phyloP scores from a whole-genome alignment of 768 basidiomycete genomes.

The Mycena epipterygia region DNA sequence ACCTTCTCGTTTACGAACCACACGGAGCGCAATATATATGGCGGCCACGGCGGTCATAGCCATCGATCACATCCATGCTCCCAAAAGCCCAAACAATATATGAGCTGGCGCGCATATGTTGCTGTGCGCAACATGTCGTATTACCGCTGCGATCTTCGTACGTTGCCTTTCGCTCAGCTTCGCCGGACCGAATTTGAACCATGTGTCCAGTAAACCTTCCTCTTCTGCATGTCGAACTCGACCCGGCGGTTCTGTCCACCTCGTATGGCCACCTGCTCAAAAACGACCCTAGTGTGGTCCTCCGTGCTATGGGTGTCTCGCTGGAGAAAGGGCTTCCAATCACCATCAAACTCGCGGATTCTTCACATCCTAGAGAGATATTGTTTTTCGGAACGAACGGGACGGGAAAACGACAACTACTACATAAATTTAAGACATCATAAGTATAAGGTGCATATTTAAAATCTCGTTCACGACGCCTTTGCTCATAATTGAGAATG shows the following conservation, averaged over 20 bases:
- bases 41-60: neutral
- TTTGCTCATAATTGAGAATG: neutral
- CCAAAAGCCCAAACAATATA: neutral
- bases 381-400: conserved; percentile 18
- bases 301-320: conserved; percentile 27
- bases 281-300: conserved; percentile 9
- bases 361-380: conserved; percentile 2
- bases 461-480: neutral
- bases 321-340: conserved; percentile 21
- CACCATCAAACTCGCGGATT: conserved; percentile 19
- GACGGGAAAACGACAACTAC: conserved; percentile 7
- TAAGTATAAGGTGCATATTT: neutral
- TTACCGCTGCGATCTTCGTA: neutral
- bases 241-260: conserved; percentile 8
- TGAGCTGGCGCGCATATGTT: conserved; percentile 26
- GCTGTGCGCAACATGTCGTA: conserved; percentile 16
- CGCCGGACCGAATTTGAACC: neutral
- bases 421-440: neutral
- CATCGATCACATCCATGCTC: neutral
- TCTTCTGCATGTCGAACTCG: conserved; percentile 21
- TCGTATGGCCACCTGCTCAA: conserved; percentile 21
- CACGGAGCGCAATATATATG: neutral
- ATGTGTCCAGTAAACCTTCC: conserved; percentile 10
- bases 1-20: conserved; percentile 25
- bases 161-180: neutral